phyloP scores from a whole-genome alignment of 1,284 basidiomycete genomes.

The Moniliophthora roreri region DNA sequence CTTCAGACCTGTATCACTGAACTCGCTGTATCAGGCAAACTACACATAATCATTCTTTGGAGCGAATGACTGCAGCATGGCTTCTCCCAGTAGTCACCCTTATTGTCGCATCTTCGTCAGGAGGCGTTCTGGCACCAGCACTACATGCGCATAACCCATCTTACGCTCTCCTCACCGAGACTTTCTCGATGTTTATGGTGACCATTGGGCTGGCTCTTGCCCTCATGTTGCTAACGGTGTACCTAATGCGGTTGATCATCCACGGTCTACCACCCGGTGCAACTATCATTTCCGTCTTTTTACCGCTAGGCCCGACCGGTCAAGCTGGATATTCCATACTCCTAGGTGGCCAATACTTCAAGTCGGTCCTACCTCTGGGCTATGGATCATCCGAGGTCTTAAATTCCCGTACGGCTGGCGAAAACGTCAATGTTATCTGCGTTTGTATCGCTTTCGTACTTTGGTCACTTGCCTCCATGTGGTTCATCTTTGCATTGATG shows the following conservation, averaged over 20 bases:
- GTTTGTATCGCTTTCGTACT: slow-evolving; percentile 46
- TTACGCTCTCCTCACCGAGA: slow-evolving; percentile 56
- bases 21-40: slow-evolving; percentile 49
- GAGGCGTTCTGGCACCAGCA: slow-evolving; percentile 55
- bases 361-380: slow-evolving; percentile 32
- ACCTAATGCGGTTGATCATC: slow-evolving; percentile 46
- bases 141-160: slow-evolving; percentile 42
- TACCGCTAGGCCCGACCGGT: slow-evolving; percentile 57
- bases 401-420: slow-evolving; percentile 29
- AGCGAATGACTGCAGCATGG: slow-evolving; percentile 61
- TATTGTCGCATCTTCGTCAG: slow-evolving; percentile 68
- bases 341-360: slow-evolving; percentile 42
- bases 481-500: slow-evolving; percentile 49
- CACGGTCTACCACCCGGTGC: slow-evolving; percentile 46
- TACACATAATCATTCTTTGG: slow-evolving; percentile 56
- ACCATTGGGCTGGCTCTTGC: slow-evolving; percentile 57
- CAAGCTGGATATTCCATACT: slow-evolving; percentile 55
- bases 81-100: slow-evolving; percentile 73
- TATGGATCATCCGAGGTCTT: slow-evolving; percentile 26
- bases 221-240: slow-evolving; percentile 54
- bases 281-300: slow-evolving; percentile 60
- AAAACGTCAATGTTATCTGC: slow-evolving; percentile 43
- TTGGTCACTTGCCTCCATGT: slow-evolving; percentile 56
- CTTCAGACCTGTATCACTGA: not conserved
- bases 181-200: slow-evolving; percentile 53